Base-by-base conservation (phyloP, 371 early-diverging fungal genomes). In the Choanephora cucurbitarum region DNA sequence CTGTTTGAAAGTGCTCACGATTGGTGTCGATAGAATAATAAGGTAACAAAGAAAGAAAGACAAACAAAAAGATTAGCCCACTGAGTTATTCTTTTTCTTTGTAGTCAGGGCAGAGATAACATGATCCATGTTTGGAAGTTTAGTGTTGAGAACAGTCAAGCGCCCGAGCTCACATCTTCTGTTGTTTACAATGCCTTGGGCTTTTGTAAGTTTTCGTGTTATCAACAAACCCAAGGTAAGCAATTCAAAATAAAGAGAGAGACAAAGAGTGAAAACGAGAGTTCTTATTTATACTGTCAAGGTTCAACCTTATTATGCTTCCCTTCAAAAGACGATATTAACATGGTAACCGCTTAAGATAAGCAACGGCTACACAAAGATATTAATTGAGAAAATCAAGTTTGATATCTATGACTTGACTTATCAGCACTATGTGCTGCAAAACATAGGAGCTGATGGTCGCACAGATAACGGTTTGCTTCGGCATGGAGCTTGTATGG, bases 41-140 rank as follows among this genome's bases (percentile, higher is more conserved):
- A 72, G 68, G 76, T 64, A 63, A 54, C 10, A 2, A 37, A 37
- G 14, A 37, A 2, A 34, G 31, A 39, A 22, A 21, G 2, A 23
- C 14, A 57, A 44, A 41, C 15, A 55, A 33, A 45, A 49, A 58
- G 17, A 39, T 28, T 5, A 28, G 28, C 28, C 7, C 7, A 28
- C 28, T 28, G 7, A 28, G 33, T 15, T 33, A n/a, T 53, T 28
- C 49, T 7, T 31, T 37, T 57, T 37, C 37, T 23, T 22, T 32
- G 37, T 55, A 81, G 81, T 52, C 79, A 81, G 39, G 79, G 81
- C 6, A 59, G 81, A 66, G 81, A 81, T 60, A 70, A 77, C 55
- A 52, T 39, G 39, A 69, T 81, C 21, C 63, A 79, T 57, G 52
- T 77, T 14, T 81, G 81, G 81, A 49, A 73, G 54, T 48, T 75